phyloP scores from a whole-genome alignment of 768 basidiomycete species.

The Hemileccinum impolitum region DNA sequence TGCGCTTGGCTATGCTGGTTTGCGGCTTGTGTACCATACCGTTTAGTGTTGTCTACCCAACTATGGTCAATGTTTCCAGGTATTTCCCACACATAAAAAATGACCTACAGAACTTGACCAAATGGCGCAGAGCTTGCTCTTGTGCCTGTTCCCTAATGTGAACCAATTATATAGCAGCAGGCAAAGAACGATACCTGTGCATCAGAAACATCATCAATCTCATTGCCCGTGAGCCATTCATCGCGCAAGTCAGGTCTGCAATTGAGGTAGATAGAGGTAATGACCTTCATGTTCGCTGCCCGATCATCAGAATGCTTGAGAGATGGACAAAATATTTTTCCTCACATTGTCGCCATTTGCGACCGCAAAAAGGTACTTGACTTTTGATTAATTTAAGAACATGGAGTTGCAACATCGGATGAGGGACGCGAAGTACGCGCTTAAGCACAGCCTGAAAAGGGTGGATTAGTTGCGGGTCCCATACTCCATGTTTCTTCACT shows the following conservation, averaged over 20 bases:
- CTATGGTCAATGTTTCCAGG: slow-evolving; percentile 7
- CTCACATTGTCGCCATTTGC: slow-evolving; percentile 97
- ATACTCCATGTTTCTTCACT: slow-evolving; percentile 24
- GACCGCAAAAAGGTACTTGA: slow-evolving; percentile 96
- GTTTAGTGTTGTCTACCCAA: slow-evolving; percentile 77
- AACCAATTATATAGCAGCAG: slow-evolving; percentile 4
- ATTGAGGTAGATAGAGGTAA: slow-evolving; percentile 96
- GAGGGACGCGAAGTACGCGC: slow-evolving; percentile 88
- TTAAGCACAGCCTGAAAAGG: slow-evolving; percentile 84
- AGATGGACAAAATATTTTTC: slow-evolving; percentile 6
- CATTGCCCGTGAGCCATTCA: slow-evolving; percentile 94
- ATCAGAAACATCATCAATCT: slow-evolving; percentile 89
- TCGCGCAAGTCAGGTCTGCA: slow-evolving; percentile 95
- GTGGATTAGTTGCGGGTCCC: slow-evolving; percentile 4
- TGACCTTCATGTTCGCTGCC: slow-evolving; percentile 98
- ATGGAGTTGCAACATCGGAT: slow-evolving; percentile 91
- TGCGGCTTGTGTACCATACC: slow-evolving; percentile 67
- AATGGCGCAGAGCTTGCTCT: slow-evolving; percentile 88
- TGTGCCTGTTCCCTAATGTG: slow-evolving; percentile 59
- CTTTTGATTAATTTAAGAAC: slow-evolving; percentile 97
- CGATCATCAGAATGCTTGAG: slow-evolving; percentile 13
- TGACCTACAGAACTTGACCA: slow-evolving; percentile 89
- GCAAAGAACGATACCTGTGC: slow-evolving; percentile 59
- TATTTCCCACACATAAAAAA: background rate
- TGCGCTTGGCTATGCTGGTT: slow-evolving; percentile 57